Conservation (phyloP, 371 early-diverging fungal species). For the Mucor indicus region DNA sequence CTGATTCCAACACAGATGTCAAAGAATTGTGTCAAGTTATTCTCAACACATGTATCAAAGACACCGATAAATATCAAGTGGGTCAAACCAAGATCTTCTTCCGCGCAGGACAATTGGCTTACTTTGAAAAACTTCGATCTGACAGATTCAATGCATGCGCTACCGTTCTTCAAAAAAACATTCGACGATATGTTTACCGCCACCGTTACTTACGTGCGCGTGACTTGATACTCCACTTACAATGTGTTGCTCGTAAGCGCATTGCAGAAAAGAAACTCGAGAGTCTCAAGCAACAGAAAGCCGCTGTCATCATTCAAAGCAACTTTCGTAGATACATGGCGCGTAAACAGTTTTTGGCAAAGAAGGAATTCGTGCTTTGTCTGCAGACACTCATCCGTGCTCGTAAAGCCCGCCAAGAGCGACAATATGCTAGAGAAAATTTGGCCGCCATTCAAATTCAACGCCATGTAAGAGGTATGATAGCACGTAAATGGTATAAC, state of each 20-base stretch:
- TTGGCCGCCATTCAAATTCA: slow-evolving; percentile 78
- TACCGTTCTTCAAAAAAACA: slow-evolving; percentile 85
- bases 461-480: slow-evolving; percentile 55
- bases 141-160: slow-evolving; percentile 79
- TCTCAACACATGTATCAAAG: slow-evolving; percentile 65
- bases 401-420: slow-evolving; percentile 47
- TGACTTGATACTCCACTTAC: slow-evolving; percentile 50
- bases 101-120: slow-evolving; percentile 94
- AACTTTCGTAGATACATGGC: slow-evolving; percentile 64
- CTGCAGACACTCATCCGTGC: slow-evolving; percentile 56
- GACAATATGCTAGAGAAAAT: slow-evolving; percentile 42
- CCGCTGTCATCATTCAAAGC: slow-evolving; percentile 77
- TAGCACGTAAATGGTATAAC: slow-evolving; percentile 55
- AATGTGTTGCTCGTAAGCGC: slow-evolving; percentile 58
- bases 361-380: slow-evolving; percentile 22
- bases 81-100: slow-evolving; percentile 99
- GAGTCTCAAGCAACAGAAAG: slow-evolving; percentile 59
- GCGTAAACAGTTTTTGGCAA: slow-evolving; percentile 49
- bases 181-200: slow-evolving; percentile 72
- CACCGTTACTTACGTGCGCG: slow-evolving; percentile 61
- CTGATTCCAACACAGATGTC: slow-evolving; percentile 36
- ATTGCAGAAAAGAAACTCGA: slow-evolving; percentile 54
- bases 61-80: slow-evolving; percentile 88
- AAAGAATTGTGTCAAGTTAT: slow-evolving; percentile 58
- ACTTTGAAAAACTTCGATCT: slow-evolving; percentile 82